phyloP scores from a whole-genome alignment of 495 filamentous ascomycete species.

The Tetracladium setigerum region DNA sequence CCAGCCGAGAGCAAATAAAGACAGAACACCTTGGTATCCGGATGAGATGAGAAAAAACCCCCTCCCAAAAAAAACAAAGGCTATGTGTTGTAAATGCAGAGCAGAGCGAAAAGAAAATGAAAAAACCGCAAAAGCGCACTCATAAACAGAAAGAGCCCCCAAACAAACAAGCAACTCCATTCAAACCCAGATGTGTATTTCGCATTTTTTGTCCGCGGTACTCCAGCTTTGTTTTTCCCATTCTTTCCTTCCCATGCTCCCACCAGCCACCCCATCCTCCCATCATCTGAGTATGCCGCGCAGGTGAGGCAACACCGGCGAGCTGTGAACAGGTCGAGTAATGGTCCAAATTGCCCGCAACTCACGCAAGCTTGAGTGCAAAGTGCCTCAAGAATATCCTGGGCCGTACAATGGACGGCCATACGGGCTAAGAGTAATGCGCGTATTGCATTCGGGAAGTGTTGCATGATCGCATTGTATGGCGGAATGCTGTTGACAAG shows the following conservation, averaged over 20 bases:
- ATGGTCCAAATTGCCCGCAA: conserved; percentile 8
- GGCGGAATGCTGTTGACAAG: conserved; percentile 4
- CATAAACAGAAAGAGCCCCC: too few species aligned
- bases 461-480: conserved; percentile 2
- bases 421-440: background rate
- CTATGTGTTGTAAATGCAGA: too few species aligned
- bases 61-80: too few species aligned
- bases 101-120: too few species aligned
- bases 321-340: conserved; percentile 8
- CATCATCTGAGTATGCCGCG: background rate
- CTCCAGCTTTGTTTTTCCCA: background rate
- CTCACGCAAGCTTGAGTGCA: conserved; percentile 5
- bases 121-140: too few species aligned
- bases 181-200: too few species aligned
- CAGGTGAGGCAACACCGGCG: conserved; percentile 1
- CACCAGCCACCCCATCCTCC: background rate
- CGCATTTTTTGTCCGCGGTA: background rate
- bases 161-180: too few species aligned
- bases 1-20: too few species aligned
- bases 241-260: conserved; percentile 1
- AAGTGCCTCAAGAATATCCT: conserved; percentile 8
- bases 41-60: too few species aligned
- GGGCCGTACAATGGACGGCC: conserved; percentile 2
- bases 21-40: too few species aligned
- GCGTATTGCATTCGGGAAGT: conserved; percentile 4